Percentiles rank a stretch among this genome's conserved stretches.
These are phyloP conservation scores for Phialophora expanda DNA, from an alignment of 2,329 filamentous ascomycete species.

Conservation along the genomic window DNA sequence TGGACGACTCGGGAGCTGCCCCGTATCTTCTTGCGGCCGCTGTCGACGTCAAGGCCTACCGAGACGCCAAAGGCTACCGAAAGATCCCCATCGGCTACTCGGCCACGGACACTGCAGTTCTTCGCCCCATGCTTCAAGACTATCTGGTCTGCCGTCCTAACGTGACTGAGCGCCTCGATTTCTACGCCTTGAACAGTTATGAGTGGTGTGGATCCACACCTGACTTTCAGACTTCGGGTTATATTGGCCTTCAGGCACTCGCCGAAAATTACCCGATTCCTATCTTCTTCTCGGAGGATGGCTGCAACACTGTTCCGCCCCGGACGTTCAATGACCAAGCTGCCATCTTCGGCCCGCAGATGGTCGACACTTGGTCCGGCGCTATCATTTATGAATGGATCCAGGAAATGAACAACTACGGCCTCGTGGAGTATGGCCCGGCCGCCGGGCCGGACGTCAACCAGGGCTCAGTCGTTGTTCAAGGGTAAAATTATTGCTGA, in stretches of 20 bases:
- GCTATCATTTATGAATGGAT: conserved; percentile 92
- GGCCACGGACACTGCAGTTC: conserved; percentile 78
- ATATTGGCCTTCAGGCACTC: conserved; percentile 69
- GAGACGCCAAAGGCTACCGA: conserved; percentile 75
- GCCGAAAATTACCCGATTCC: conserved; percentile 76
- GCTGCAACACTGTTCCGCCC: conserved; percentile 67
- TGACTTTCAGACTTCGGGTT: conserved; percentile 69
- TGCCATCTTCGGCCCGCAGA: conserved; percentile 75
- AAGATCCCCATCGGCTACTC: conserved; percentile 85
- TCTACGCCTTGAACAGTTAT: conserved; percentile 85
- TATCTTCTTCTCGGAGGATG: conserved; percentile 88
- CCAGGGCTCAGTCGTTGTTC: conserved; percentile 58
- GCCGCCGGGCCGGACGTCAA: conserved; percentile 57
- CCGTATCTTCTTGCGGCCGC: conserved; percentile 83
- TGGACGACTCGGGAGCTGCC: conserved; percentile 65
- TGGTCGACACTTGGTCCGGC: conserved; percentile 74
- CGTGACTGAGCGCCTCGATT: conserved; percentile 71
- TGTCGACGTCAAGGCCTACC: conserved; percentile 81
- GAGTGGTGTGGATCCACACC: conserved; percentile 69
- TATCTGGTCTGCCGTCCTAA: conserved; percentile 81
- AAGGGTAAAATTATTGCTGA: conserved; percentile 60
- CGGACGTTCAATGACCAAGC: conserved; percentile 66
- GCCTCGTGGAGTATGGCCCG: conserved; percentile 75
- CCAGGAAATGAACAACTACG: conserved; percentile 80
- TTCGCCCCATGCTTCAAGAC: conserved; percentile 68